Conservation (phyloP, 139 green algal species). For the Tetradesmus obliquus region DNA sequence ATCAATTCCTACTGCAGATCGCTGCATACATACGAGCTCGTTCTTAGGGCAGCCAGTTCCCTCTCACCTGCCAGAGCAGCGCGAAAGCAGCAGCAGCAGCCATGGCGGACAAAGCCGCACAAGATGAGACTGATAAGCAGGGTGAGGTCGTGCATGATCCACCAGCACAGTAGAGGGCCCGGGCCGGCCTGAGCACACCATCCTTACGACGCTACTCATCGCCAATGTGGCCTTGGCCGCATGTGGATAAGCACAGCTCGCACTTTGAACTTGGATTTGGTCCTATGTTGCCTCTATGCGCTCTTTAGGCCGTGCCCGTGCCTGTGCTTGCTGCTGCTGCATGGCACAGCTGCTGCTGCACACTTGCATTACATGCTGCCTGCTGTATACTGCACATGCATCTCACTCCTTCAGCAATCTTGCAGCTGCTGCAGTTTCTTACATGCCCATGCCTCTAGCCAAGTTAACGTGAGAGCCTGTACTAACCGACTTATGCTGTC, state of each 20-base stretch:
- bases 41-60: not conserved
- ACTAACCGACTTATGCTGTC: not conserved
- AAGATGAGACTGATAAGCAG: conserved; percentile 2
- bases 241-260: not conserved
- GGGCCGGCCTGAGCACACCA: not conserved
- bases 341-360: not conserved
- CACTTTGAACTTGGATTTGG: not conserved
- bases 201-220: not conserved
- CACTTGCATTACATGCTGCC: not conserved
- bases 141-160: not conserved
- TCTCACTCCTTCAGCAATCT: not conserved
- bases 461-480: not conserved
- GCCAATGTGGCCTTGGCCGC: not conserved
- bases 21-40: not conserved
- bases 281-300: not conserved
- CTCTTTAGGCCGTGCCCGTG: not conserved
- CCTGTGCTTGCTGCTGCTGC: not conserved
- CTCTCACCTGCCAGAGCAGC: not conserved
- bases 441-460: not conserved
- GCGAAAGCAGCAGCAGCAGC: conserved; percentile 12
- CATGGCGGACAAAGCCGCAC: not conserved
- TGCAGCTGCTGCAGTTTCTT: not conserved
- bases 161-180: not conserved
- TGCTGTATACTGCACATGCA: not conserved
- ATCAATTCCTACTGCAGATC: not conserved